phyloP scores from a whole-genome alignment of 192 early-diverging fungal species.

The Thoreauomyces humboldtii region DNA sequence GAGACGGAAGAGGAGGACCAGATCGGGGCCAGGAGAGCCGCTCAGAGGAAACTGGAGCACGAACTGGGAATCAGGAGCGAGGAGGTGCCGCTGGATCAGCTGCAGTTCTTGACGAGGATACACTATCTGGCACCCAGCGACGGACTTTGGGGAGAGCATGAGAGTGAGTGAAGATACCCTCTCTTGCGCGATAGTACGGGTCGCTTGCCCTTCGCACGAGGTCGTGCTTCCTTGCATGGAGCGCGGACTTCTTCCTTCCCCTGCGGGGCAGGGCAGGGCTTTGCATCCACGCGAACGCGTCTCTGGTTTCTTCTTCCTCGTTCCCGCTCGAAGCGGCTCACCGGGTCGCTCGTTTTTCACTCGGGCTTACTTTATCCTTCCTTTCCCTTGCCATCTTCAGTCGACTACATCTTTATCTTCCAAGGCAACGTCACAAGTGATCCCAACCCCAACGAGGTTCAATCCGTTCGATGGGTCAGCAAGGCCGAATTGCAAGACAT shows the following conservation, averaged over 20 bases:
- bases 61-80: conserved; percentile 82
- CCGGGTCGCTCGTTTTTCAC: too few species aligned
- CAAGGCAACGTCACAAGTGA: conserved; percentile 72
- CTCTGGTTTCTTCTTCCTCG: too few species aligned
- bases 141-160: conserved; percentile 98
- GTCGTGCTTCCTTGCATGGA: too few species aligned
- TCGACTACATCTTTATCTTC: conserved; percentile 94
- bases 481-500: conserved; percentile 76
- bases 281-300: too few species aligned
- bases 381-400: too few species aligned
- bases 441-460: conserved; percentile 89
- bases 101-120: conserved; percentile 90
- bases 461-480: conserved; percentile 75
- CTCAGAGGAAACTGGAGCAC: conserved; percentile 91
- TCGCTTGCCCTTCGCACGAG: too few species aligned
- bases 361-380: too few species aligned
- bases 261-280: neutral
- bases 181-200: too few species aligned
- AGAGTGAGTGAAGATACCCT: too few species aligned
- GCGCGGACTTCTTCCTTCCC: too few species aligned
- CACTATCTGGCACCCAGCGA: conserved; percentile 96
- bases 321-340: too few species aligned
- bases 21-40: conserved; percentile 79
- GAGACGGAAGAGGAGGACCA: conserved; percentile 81
- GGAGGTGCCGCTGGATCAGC: conserved; percentile 78